Percentiles rank a stretch among this genome's conserved stretches.
Evolutionary conservation across 768 basidiomycete genomes (phyloP).

Genomic region (Termitomyces sp.): DNA sequence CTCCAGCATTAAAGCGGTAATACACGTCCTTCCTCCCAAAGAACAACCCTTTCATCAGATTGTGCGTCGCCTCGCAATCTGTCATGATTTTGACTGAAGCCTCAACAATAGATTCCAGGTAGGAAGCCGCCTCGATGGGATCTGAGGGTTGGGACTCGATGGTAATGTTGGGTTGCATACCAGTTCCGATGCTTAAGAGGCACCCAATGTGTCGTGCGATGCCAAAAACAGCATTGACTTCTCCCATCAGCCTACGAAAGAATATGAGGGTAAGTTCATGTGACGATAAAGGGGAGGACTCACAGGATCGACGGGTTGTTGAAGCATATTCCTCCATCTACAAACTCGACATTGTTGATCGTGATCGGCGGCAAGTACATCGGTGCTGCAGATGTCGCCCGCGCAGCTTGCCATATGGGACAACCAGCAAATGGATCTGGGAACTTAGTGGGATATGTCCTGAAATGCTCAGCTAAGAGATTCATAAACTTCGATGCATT

Average conservation of each 20-base stretch:
- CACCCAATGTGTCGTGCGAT: slow-evolving; percentile 8
- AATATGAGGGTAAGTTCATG: not conserved
- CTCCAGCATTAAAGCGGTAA: slow-evolving; percentile 12
- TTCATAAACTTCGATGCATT: slow-evolving; percentile 27
- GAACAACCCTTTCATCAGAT: slow-evolving; percentile 5
- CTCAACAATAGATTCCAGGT: not conserved
- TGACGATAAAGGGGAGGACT: not conserved
- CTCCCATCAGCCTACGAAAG: slow-evolving; percentile 21
- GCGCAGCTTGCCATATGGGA: slow-evolving; percentile 30
- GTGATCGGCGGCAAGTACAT: slow-evolving; percentile 27
- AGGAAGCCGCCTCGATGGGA: not conserved
- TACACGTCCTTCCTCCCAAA: slow-evolving; percentile 7
- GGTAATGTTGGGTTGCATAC: slow-evolving; percentile 8
- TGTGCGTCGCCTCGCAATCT: slow-evolving; percentile 9
- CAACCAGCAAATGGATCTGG: slow-evolving; percentile 23
- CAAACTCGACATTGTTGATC: slow-evolving; percentile 22
- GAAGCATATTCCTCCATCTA: slow-evolving; percentile 28
- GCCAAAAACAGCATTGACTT: slow-evolving; percentile 18
- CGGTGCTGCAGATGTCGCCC: slow-evolving; percentile 33
- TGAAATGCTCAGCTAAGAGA: slow-evolving; percentile 24
- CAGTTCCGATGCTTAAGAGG: slow-evolving; percentile 11
- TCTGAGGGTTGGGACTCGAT: not conserved
- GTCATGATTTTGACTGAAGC: slow-evolving; percentile 7
- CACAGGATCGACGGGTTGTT: slow-evolving; percentile 29
- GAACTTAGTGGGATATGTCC: slow-evolving; percentile 25